Conservation (phyloP, 305 asterid genomes). For the Solanum chacoense region DNA sequence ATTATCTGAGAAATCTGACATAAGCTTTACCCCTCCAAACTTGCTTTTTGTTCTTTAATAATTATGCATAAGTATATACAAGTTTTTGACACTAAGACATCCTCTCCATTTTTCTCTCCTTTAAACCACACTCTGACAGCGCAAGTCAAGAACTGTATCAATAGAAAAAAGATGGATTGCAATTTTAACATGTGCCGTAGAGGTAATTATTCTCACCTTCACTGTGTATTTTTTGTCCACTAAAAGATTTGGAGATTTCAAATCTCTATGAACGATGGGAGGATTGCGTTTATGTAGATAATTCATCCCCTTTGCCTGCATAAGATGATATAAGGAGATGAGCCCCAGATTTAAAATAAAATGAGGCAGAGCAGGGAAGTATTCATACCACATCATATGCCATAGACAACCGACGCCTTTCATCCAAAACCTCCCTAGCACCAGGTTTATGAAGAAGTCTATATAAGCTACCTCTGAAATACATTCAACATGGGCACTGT, state of each 20-base stretch:
- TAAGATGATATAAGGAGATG: constrained; percentile 4
- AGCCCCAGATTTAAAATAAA: constrained; percentile 4
- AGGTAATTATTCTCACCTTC: constrained; percentile 42
- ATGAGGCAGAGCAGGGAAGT: neutral
- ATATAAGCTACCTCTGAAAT: constrained; percentile 84
- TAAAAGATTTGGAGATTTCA: constrained; percentile 93
- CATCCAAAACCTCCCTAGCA: constrained; percentile 77
- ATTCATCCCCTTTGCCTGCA: constrained; percentile 95
- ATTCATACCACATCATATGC: constrained; percentile 85
- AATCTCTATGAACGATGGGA: constrained; percentile 85
- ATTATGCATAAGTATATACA: neutral
- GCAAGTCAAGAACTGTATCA: neutral
- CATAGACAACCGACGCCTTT: constrained; percentile 86
- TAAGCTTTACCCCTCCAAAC: neutral
- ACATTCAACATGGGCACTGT: neutral
- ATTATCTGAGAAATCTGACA: neutral
- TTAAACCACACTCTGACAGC: neutral
- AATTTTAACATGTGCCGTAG: neutral
- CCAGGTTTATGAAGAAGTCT: constrained; percentile 86
- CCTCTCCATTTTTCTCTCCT: neutral
- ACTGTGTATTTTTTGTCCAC: constrained; percentile 95
- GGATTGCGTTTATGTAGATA: constrained; percentile 84
- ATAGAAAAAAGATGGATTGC: neutral
- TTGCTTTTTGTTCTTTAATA: neutral
- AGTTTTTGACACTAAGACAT: neutral